These are phyloP conservation scores for Tetraselmis striata DNA, from an alignment of 139 green algal genomes.

Conservation along the genomic window DNA sequence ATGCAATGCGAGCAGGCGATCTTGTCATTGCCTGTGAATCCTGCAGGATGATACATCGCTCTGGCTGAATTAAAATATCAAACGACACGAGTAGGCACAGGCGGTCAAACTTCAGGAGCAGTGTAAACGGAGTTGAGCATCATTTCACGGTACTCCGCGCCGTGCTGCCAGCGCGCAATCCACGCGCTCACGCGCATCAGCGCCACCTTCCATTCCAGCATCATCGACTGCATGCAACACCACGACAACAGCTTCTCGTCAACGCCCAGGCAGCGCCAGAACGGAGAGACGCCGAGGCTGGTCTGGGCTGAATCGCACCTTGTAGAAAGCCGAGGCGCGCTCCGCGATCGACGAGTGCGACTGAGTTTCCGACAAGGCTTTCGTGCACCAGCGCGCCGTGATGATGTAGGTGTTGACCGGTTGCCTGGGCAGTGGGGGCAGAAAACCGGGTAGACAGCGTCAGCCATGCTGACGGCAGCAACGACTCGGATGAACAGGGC, in stretches of 20 bases:
- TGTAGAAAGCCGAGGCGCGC: constrained; percentile 9
- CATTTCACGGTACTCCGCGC: background rate
- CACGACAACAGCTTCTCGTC: background rate
- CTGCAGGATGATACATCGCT: no score
- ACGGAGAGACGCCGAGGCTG: background rate
- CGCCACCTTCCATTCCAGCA: constrained; percentile 5
- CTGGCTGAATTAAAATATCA: no score
- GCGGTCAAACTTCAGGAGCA: no score
- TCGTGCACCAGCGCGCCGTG: constrained; percentile 71
- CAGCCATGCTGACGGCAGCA: no score
- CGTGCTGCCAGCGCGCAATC: background rate
- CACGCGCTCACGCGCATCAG: background rate
- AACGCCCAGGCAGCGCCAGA: background rate
- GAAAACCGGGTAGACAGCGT: background rate
- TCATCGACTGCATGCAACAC: background rate
- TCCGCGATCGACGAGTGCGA: constrained; percentile 1
- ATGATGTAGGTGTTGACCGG: constrained; percentile 79
- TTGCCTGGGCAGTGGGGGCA: constrained; percentile 13
- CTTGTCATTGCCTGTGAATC: no score
- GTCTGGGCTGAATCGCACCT: background rate
- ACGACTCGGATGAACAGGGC: no score
- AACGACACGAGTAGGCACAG: no score
- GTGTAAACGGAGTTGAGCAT: background rate
- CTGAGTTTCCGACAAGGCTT: constrained; percentile 53
- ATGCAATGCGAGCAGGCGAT: no score